These are phyloP conservation scores for Tilletia horrida DNA, from an alignment of 1,284 basidiomycete species.

Conservation along the genomic window DNA sequence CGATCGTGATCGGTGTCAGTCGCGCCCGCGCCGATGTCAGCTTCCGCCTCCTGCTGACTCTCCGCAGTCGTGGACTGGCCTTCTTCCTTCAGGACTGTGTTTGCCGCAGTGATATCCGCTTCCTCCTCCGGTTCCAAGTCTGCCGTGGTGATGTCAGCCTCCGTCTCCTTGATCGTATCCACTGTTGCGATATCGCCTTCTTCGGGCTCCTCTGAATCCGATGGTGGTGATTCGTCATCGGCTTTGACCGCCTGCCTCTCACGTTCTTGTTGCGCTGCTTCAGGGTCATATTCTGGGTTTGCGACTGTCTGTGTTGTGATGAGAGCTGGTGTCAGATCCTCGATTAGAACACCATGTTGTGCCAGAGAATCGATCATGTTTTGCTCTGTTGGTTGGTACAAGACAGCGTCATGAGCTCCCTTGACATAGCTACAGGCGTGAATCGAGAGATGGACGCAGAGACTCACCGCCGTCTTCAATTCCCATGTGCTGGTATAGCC, in stretches of 20 bases:
- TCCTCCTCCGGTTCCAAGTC: not conserved
- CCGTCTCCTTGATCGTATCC: not conserved
- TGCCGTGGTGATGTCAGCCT: not conserved
- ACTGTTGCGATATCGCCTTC: not conserved
- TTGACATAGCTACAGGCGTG: too few relatives aligned
- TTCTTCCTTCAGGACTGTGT: too few relatives aligned
- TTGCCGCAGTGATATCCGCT: conserved; percentile 6
- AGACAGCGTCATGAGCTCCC: too few relatives aligned
- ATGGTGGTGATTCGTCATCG: not conserved
- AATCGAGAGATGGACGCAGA: not conserved
- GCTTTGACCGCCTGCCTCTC: conserved; percentile 11
- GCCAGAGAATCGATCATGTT: conserved; percentile 53
- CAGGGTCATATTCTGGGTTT: conserved; percentile 52
- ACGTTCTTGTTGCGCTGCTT: conserved; percentile 22
- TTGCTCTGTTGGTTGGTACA: conserved; percentile 32
- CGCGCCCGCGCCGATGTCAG: too few relatives aligned
- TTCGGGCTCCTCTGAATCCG: not conserved
- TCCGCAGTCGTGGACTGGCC: too few relatives aligned
- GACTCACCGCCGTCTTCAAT: conserved; percentile 45
- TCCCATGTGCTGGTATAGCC: conserved; percentile 54
- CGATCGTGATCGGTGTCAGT: too few relatives aligned
- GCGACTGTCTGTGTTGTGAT: conserved; percentile 49
- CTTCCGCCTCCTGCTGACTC: too few relatives aligned
- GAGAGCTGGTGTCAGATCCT: conserved; percentile 51
- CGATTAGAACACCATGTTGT: conserved; percentile 47